Conservation (phyloP, 2,329 filamentous ascomycete genomes). For the Hypoxylon sp. region DNA sequence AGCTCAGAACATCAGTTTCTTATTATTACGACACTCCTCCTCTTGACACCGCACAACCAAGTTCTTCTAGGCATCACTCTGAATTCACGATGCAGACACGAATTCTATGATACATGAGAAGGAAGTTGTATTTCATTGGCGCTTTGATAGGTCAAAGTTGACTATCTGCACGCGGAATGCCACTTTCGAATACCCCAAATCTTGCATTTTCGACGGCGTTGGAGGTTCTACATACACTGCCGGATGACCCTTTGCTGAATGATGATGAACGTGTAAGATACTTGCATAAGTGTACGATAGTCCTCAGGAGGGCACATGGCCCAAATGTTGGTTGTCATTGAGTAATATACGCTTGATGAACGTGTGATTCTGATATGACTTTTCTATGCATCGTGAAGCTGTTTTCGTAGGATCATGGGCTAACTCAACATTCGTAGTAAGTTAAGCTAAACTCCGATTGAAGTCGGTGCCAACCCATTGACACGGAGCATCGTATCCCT, state of each 20-base stretch:
- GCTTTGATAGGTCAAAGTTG: slow-evolving; percentile 3
- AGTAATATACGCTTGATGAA: neutral
- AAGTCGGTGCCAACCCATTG: slow-evolving; percentile 15
- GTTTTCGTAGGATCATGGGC: slow-evolving; percentile 2
- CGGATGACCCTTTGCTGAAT: neutral
- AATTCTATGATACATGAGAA: slow-evolving; percentile 17
- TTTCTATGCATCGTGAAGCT: neutral
- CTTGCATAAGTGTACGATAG: neutral
- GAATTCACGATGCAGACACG: slow-evolving; percentile 8
- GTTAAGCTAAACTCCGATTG: slow-evolving; percentile 19
- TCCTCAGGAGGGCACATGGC: neutral
- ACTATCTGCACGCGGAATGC: slow-evolving; percentile 1
- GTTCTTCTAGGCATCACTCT: neutral
- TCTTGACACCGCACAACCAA: neutral
- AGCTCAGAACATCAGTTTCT: neutral
- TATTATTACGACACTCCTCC: neutral
- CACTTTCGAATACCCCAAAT: slow-evolving; percentile 30
- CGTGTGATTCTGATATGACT: neutral
- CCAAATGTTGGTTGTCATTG: neutral
- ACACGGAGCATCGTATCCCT: slow-evolving; percentile 17
- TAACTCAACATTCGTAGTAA: neutral
- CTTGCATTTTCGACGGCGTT: slow-evolving; percentile 39
- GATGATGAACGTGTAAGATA: slow-evolving; percentile 5
- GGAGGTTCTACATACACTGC: slow-evolving; percentile 22
- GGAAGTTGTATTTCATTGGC: slow-evolving; percentile 9